A percentile compares a stretch with the other conserved stretches of the same genome.
phyloP scores from a whole-genome alignment of 1,284 basidiomycete genomes.

The Tilletia setariae region DNA sequence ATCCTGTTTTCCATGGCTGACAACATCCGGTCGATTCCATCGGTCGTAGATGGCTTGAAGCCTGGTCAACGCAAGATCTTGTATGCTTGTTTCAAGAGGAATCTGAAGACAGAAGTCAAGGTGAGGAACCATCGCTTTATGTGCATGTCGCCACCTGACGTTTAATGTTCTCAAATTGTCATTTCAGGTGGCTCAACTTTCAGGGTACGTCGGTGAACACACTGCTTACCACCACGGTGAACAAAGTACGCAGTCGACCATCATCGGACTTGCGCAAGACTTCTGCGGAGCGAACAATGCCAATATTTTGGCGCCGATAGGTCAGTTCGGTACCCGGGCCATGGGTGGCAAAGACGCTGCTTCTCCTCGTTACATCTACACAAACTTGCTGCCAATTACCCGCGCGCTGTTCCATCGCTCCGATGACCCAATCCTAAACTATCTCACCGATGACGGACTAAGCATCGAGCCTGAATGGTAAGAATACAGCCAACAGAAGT shows the following conservation, averaged over 20 bases:
- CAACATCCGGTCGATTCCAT: slow-evolving; percentile 84
- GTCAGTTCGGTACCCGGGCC: slow-evolving; percentile 83
- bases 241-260: slow-evolving; percentile 77
- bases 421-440: slow-evolving; percentile 80
- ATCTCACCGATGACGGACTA: slow-evolving; percentile 82
- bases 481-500: no score
- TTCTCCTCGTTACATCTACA: slow-evolving; percentile 94
- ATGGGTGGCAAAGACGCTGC: slow-evolving; percentile 67
- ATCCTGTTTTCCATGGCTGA: slow-evolving; percentile 99
- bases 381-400: slow-evolving; percentile 73
- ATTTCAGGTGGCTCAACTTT: slow-evolving; percentile 74
- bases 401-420: slow-evolving; percentile 74
- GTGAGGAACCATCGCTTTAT: neutral
- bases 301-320: slow-evolving; percentile 82
- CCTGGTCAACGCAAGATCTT: slow-evolving; percentile 98
- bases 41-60: slow-evolving; percentile 86
- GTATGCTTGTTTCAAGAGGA: slow-evolving; percentile 91
- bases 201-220: slow-evolving; percentile 89
- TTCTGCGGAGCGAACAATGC: slow-evolving; percentile 96
- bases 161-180: neutral
- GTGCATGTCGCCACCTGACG: neutral
- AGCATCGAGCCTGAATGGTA: slow-evolving; percentile 84
- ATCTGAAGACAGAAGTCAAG: slow-evolving; percentile 88
- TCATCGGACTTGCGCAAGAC: slow-evolving; percentile 89
- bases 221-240: slow-evolving; percentile 98